Evolutionary conservation across 169 alveolate genomes (phyloP), one percentile per base, ranked within the genome.

Genomic region (Cryptosporidium andersoni): DNA sequence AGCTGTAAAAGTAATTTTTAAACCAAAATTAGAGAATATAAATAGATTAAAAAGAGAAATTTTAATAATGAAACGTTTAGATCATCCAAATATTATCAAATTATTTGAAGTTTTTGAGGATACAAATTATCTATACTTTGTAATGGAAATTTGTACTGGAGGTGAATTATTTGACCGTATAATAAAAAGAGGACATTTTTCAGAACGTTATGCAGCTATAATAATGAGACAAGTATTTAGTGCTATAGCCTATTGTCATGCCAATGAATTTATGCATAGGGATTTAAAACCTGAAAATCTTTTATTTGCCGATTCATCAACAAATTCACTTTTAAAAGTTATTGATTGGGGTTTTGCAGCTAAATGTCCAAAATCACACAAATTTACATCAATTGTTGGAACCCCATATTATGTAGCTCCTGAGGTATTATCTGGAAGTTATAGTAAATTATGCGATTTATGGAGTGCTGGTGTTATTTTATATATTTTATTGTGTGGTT

Each of bases 391-490:
- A 34, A 91, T 93, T 25, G 97, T 94, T 37, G 97, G 97, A 37
- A 95, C 97, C 3, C 99, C 99, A 6, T 97, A 97, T 85, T 97
- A 96, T 90, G 95, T 97, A 34, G 98, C 99, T 1, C 99, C 99
- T 0, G 99, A 97, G 82, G 98, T 97, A 9, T 82, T 97, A 40
- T 81, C 89, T 55, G 96, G 97, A 42, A 91, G 92, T 65, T 97
- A 97, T 89, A 96, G 95, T 82, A 95, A 95, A 91, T 89, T 90
- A 64, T 97, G 99, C 90, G 99, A 97, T 88, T 90, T 96, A 40
- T 95, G 98, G 98, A 92, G 97, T 51, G 93, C 95, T 56, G 97
- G 98, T 9, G 97, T 95, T n/a, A 95, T 95, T 43, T 81, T 94
- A 66, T 92, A 89, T 81, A 93, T 91, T 68, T 82, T 92, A 8